These are phyloP conservation scores for Leavenworthia alabamica DNA, from an alignment of 345 rosid species.

Conservation along the genomic window DNA sequence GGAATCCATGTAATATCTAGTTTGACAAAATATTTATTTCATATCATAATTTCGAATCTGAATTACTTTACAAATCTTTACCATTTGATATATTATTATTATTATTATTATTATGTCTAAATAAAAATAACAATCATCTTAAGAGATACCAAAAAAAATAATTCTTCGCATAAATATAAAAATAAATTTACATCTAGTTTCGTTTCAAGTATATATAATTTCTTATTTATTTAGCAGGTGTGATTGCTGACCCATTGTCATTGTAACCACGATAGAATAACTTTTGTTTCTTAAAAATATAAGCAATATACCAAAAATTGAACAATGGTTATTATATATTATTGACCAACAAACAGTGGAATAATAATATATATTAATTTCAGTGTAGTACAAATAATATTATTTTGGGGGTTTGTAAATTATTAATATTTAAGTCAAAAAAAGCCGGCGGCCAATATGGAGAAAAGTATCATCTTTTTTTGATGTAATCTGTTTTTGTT, in stretches of 20 bases:
- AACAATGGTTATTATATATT: neutral
- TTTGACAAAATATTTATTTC: too few relatives aligned
- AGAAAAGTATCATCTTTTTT: constrained; percentile 12
- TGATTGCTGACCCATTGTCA: neutral
- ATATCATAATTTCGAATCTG: too few relatives aligned
- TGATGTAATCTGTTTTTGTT: constrained; percentile 18
- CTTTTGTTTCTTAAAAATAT: neutral
- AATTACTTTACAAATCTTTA: too few relatives aligned
- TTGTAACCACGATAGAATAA: neutral
- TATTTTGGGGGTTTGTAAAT: neutral
- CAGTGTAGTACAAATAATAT: neutral
- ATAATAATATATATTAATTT: neutral
- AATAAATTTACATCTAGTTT: neutral
- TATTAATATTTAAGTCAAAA: constrained; percentile 14
- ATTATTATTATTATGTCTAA: neutral
- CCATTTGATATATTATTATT: too few relatives aligned
- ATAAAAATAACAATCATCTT: neutral
- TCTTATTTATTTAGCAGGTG: neutral
- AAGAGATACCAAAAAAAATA: neutral
- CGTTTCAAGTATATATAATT: neutral
- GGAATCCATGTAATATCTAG: too few relatives aligned
- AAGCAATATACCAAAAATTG: neutral
- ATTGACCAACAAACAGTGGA: constrained; percentile 1
- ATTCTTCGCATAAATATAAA: too few relatives aligned
- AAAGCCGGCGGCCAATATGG: constrained; percentile 24